These are phyloP conservation scores for Trichoderma gracile DNA, from an alignment of 2,329 filamentous ascomycete species.

Conservation along the genomic window DNA sequence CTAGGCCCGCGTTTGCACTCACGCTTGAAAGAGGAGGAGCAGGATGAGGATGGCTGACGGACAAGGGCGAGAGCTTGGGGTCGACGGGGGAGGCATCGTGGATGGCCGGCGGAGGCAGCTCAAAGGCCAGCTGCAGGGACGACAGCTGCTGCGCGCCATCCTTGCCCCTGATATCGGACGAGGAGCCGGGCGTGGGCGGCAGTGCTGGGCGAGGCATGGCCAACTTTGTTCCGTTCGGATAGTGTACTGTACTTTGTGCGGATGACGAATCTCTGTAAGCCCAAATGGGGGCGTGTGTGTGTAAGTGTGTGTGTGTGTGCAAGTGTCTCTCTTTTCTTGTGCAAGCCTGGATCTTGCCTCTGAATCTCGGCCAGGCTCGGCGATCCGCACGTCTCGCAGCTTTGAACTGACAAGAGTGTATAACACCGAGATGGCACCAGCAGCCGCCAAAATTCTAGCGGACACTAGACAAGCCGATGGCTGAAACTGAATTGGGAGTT, in stretches of 20 bases:
- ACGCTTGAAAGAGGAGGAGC: too few relatives aligned
- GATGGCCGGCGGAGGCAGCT: slow-evolving; percentile 75
- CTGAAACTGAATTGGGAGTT: too few relatives aligned
- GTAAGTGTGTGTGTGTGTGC: too few relatives aligned
- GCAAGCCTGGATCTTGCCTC: slow-evolving; percentile 5
- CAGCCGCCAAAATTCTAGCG: too few relatives aligned
- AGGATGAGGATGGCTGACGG: slow-evolving; percentile 24
- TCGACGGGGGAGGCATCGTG: slow-evolving; percentile 43
- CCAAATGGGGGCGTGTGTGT: background rate
- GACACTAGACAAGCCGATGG: too few relatives aligned
- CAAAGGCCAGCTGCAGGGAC: slow-evolving; percentile 67
- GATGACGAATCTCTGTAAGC: slow-evolving; percentile 22
- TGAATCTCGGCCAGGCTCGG: slow-evolving; percentile 8
- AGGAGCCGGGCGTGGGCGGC: slow-evolving; percentile 77
- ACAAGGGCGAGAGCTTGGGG: slow-evolving; percentile 37
- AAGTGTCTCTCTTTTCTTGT: background rate
- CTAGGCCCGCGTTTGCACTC: background rate
- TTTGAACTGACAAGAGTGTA: background rate
- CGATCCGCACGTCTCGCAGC: slow-evolving; percentile 3
- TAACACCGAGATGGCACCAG: too few relatives aligned
- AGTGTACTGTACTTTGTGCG: background rate
- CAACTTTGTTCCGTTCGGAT: background rate
- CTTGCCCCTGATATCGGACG: slow-evolving; percentile 75
- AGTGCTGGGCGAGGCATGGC: slow-evolving; percentile 39
- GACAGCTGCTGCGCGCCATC: slow-evolving; percentile 63